Base-by-base conservation (phyloP, 2,329 filamentous ascomycete genomes). In the Colletotrichum phormii region DNA sequence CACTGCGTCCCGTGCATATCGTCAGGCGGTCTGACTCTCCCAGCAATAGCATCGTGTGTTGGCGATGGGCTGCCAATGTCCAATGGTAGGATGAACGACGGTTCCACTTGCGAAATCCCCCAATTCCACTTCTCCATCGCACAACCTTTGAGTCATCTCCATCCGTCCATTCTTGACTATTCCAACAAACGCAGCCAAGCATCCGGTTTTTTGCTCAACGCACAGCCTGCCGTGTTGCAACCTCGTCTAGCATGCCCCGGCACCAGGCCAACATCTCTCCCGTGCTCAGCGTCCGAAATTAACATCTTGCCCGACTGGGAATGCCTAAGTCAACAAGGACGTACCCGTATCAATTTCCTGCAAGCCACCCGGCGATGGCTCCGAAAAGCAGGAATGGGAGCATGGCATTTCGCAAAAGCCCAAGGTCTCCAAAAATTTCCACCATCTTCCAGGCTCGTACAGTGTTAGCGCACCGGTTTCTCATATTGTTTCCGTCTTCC, bases 341-440 rank as follows among this genome's bases (percentile, higher is more conserved):
- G 49, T 22, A 24, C 53, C 49, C 8, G 13, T 33, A 31, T 53
- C 15, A 46, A 31, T 1, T 49, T 62, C 60, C 59, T 15, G 66
- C 46, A 60, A 60, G 65, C 54, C 66, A 70, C 59, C n/a, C 65
- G 60, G 29, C 22, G 59, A 13, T 33, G 35, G 18, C 53, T 42
- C 33, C 22, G n/a, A 24, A 54, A 37, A 37, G n/a, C 55, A 70
- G 60, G 60, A 72, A 70, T 64, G 70, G 24, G 12, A 33, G 12
- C n/a, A 70, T 72, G 66, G 66, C 66, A 72, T 64, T 72, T 60
- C 54, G 22, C 33, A 64, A 64, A 64, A 29, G 22, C 49, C n/a
- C 46, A 37, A 42, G 13, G 22, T 13, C 60, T 22, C 18, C 54
- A n/a, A 55, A 61, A 37, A 15, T 37, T 53, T 53, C 54, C 33